Percentiles rank a stretch among this genome's conserved stretches.
Evolutionary conservation across 495 filamentous ascomycete genomes (phyloP).

Genomic region (Ramalina peruviana): DNA sequence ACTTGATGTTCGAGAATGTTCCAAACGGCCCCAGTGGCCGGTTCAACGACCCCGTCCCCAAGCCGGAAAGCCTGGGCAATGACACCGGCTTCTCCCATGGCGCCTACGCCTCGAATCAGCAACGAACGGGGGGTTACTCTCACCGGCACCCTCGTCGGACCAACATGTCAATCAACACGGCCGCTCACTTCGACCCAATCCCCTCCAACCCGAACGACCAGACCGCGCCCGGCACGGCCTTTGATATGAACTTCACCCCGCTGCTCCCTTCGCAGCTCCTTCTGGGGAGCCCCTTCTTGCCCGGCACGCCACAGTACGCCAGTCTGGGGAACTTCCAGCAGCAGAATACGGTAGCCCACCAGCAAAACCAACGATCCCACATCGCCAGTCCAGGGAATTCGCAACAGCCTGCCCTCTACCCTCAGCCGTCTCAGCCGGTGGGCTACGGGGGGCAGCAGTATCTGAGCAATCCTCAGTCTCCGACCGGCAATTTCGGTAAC

Average conservation of each 20-base stretch:
- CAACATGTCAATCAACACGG: slow-evolving; percentile 89
- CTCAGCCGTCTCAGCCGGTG: slow-evolving; percentile 63
- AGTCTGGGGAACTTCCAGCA: slow-evolving; percentile 66
- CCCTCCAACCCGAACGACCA: slow-evolving; percentile 54
- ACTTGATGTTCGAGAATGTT: slow-evolving; percentile 30
- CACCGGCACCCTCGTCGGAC: slow-evolving; percentile 70
- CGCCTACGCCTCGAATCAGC: slow-evolving; percentile 68
- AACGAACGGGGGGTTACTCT: slow-evolving; percentile 54
- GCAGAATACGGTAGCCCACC: slow-evolving; percentile 44
- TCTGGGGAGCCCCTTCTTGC: slow-evolving; percentile 91
- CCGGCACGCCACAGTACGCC: slow-evolving; percentile 85
- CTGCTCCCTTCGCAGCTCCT: slow-evolving; percentile 87
- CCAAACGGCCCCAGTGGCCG: slow-evolving; percentile 38
- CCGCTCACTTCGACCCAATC: slow-evolving; percentile 35
- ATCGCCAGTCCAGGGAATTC: slow-evolving; percentile 47
- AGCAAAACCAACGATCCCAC: slow-evolving; percentile 41
- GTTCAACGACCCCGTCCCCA: slow-evolving; percentile 49
- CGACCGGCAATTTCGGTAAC: slow-evolving; percentile 56
- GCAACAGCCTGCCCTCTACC: slow-evolving; percentile 49
- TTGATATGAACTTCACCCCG: slow-evolving; percentile 97
- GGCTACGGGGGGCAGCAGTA: slow-evolving; percentile 55
- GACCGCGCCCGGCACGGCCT: slow-evolving; percentile 73
- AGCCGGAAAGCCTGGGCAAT: slow-evolving; percentile 52
- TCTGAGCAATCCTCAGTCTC: slow-evolving; percentile 74
- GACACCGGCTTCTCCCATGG: slow-evolving; percentile 82